A percentile compares a stretch with the other conserved stretches of the same genome.
Evolutionary conservation across 805 yeast genomes (phyloP).

Genomic region (Schwanniomyces polymorphus): DNA sequence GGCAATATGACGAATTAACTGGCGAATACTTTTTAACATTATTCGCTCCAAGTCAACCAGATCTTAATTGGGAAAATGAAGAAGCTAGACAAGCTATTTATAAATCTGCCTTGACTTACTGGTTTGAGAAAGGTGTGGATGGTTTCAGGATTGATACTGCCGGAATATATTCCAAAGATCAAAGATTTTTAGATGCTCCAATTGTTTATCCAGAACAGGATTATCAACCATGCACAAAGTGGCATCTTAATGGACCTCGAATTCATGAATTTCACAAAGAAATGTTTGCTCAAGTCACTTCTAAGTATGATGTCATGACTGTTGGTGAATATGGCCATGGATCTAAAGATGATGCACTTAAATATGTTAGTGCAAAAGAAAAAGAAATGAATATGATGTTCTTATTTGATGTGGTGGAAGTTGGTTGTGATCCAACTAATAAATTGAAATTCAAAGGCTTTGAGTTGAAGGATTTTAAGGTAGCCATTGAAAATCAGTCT

Average conservation of each 20-base stretch:
- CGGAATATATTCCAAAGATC: constrained; percentile 51
- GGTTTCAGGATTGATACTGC: constrained; percentile 63
- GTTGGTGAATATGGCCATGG: constrained; percentile 57
- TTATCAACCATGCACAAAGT: constrained; percentile 37
- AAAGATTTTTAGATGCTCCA: constrained; percentile 49
- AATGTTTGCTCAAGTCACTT: constrained; percentile 41
- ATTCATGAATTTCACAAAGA: constrained; percentile 60
- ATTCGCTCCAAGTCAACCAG: constrained; percentile 59
- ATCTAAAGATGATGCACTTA: constrained; percentile 27
- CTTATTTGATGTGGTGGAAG: constrained; percentile 30
- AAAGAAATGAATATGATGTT: constrained; percentile 35
- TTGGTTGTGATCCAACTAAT: constrained; percentile 38
- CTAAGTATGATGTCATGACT: constrained; percentile 52
- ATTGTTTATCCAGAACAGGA: constrained; percentile 38
- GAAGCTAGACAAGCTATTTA: constrained; percentile 39
- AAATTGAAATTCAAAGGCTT: constrained; percentile 34
- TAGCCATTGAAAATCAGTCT: constrained; percentile 33
- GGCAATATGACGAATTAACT: constrained; percentile 55
- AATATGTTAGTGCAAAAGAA: no score
- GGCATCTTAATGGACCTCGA: constrained; percentile 49
- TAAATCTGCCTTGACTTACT: constrained; percentile 48
- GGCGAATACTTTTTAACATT: constrained; percentile 55
- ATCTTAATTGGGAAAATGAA: constrained; percentile 60
- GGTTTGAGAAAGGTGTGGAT: constrained; percentile 58
- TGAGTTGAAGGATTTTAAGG: constrained; percentile 41